These are phyloP conservation scores for Candida rishiriensis DNA, from an alignment of 805 yeast genomes.

Conservation along the genomic window DNA sequence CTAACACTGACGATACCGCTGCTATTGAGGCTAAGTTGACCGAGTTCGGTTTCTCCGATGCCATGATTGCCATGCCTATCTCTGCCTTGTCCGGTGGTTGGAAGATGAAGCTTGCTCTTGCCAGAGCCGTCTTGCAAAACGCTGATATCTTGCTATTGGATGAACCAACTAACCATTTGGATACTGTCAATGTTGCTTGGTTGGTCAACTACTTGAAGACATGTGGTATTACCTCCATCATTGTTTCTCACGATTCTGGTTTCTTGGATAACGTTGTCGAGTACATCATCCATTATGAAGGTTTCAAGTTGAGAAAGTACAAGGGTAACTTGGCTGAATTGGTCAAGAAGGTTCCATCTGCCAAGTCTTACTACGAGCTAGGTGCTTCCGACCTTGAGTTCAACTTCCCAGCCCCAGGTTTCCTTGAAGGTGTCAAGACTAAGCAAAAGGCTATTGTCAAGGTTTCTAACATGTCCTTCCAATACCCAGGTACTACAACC, in stretches of 20 bases:
- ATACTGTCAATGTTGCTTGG: constrained; percentile 99
- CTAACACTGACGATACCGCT: constrained; percentile 71
- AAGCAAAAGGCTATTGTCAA: constrained; percentile 99
- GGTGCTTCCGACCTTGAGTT: constrained; percentile 98
- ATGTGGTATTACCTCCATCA: constrained; percentile 97
- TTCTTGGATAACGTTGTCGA: constrained; percentile 96
- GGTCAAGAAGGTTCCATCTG: constrained; percentile 98
- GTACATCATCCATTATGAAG: constrained; percentile 99
- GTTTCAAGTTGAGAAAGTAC: constrained; percentile 99
- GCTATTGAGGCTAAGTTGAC: constrained; percentile 68
- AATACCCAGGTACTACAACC: constrained; percentile 97
- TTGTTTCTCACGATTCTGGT: constrained; percentile 99
- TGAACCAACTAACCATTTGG: constrained; percentile 99
- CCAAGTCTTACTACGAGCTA: constrained; percentile 96
- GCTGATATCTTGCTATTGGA: constrained; percentile 97
- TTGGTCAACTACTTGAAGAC: constrained; percentile 98
- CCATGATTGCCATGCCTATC: constrained; percentile 91
- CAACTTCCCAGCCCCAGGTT: constrained; percentile 99
- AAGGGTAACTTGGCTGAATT: constrained; percentile 99
- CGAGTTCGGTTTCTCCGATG: constrained; percentile 92
- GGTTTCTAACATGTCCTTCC: constrained; percentile 96
- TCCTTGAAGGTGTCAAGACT: constrained; percentile 99
- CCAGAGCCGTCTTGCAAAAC: constrained; percentile 98
- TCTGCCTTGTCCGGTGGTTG: constrained; percentile 99
- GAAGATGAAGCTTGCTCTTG: constrained; percentile 99